phyloP scores from a whole-genome alignment of 306 rosid genomes.

The Lathyrus tuberosus region DNA sequence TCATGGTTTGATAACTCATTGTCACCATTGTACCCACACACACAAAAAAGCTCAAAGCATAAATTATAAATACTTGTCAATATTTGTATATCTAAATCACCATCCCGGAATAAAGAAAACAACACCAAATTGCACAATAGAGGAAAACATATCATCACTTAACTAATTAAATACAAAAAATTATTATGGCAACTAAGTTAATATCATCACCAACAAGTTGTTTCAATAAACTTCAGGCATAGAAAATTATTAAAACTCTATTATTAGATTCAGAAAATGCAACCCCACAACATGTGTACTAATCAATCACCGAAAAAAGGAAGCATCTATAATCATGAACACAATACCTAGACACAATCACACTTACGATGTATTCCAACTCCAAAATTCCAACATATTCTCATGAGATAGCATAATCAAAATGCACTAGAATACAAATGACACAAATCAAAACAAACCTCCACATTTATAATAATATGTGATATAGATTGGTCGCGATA shows the following conservation, averaged over 20 bases:
- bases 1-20: background rate
- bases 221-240: background rate
- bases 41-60: background rate
- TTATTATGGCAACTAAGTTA: background rate
- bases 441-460: constrained; percentile 9
- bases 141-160: background rate
- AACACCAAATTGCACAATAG: constrained; percentile 5
- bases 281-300: background rate
- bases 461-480: constrained; percentile 17
- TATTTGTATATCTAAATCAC: background rate
- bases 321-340: background rate
- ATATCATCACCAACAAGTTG: background rate
- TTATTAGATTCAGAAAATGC: background rate
- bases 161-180: background rate
- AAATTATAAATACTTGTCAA: background rate
- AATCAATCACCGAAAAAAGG: background rate
- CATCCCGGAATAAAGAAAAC: background rate
- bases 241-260: background rate
- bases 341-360: background rate
- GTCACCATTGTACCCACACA: background rate
- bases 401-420: background rate
- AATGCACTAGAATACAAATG: constrained; percentile 1
- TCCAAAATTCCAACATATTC: constrained; percentile 8
- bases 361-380: background rate
- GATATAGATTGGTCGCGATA: constrained; percentile 30